Evolutionary conservation across 2,329 filamentous ascomycete genomes (phyloP).

Genomic region (Davidsoniella neocaledoniae): DNA sequence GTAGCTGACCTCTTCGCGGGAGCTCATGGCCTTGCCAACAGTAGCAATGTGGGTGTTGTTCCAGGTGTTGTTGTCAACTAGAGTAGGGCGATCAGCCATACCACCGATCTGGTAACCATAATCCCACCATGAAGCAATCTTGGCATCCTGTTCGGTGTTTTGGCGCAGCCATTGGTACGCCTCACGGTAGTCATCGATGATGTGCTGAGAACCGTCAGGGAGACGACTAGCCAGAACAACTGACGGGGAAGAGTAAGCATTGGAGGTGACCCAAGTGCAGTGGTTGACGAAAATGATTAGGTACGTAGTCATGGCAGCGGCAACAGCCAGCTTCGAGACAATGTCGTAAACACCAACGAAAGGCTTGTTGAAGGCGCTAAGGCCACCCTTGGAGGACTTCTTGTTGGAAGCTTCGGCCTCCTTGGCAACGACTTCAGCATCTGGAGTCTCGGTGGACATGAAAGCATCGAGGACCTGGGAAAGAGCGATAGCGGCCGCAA

Average conservation of each 20-base stretch:
- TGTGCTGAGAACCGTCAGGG: slow-evolving; percentile 90
- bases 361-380: slow-evolving; percentile 56
- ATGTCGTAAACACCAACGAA: slow-evolving; percentile 69
- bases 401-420: slow-evolving; percentile 41
- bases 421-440: slow-evolving; percentile 23
- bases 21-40: slow-evolving; percentile 97
- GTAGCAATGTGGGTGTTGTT: slow-evolving; percentile 99
- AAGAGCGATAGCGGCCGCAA: slow-evolving; percentile 74
- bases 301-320: slow-evolving; percentile 57
- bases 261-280: slow-evolving; percentile 98
- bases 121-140: slow-evolving; percentile 99
- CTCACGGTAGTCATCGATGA: slow-evolving; percentile 98
- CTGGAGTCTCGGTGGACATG: slow-evolving; percentile 48
- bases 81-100: slow-evolving; percentile 92
- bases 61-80: slow-evolving; percentile 99
- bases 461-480: slow-evolving; percentile 84
- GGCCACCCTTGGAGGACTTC: slow-evolving; percentile 34
- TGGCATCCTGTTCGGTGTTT: slow-evolving; percentile 86
- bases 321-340: slow-evolving; percentile 64
- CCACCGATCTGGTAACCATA: slow-evolving; percentile 99
- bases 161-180: slow-evolving; percentile 99
- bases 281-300: slow-evolving; percentile 88
- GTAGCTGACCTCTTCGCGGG: slow-evolving; percentile 92
- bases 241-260: slow-evolving; percentile 95
- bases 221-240: slow-evolving; percentile 85